Base-by-base conservation (phyloP, 768 basidiomycete genomes). In the Russula compacta region DNA sequence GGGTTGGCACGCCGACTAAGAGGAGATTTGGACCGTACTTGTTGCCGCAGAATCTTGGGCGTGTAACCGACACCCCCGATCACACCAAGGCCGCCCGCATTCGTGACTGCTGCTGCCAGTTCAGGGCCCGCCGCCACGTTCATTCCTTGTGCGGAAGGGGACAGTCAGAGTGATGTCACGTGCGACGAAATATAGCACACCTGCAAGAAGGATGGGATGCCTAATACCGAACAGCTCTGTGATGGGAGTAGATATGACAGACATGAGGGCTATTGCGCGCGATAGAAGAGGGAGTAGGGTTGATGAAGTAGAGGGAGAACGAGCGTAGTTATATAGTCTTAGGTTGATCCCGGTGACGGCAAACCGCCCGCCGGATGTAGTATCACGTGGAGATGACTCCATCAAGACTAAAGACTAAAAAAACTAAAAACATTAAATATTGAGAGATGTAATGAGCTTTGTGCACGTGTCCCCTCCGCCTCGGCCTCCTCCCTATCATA, bases 51-150 rank as follows among this genome's bases (percentile, higher is more conserved):
- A 53, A 89, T 78, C 72, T 87, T 89, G 21, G 89, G 89, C 3
- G 92, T 91, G 70, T 87, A 93, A 0, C 90, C 90, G 36, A 88
- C 78, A 56, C 94, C 94, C 40, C 94, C 94, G 63, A 98, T 92
- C 54, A 95, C 92, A 64, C 94, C 94, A 46, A 97, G 67, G 54
- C 94, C 94, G 51, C 94, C 93, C 32, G 92, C 94, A 68, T 95
- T 97, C 47, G 91, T 92, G 59, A 95, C 93, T 42, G 91, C 93
- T 43, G 93, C 94, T 17, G 92, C 93, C 29, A 95, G 83, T 71
- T 94, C 92, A 17, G 93, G 82, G 24, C 84, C 84, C 7, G 83
- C 82, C 19, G 84, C 82, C 15, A 84, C 82, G 64, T 84, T 84
- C 83, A 83, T 84, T 35, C 84, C 81, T 80, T 29, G 1, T 29